Conservation (phyloP, 495 filamentous ascomycete genomes). For the Tuber aestivum region DNA sequence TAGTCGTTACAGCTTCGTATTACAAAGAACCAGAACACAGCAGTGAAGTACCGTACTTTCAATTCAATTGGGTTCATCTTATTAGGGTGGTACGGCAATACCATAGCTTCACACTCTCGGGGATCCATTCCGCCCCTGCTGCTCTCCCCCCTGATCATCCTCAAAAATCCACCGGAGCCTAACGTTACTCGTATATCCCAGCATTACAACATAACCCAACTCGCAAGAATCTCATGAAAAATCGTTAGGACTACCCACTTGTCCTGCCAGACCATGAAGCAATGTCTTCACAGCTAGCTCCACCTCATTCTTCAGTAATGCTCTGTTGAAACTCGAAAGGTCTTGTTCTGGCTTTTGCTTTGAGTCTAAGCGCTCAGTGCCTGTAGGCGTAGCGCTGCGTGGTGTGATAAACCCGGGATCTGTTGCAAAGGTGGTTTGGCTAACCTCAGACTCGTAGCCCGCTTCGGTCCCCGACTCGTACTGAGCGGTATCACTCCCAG, state of each 20-base stretch:
- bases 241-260: neutral
- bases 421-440: slow-evolving; percentile 1
- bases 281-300: neutral
- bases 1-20: neutral
- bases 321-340: neutral
- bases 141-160: neutral
- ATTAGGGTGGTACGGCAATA: neutral
- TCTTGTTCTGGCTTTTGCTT: neutral
- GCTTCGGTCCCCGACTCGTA: neutral
- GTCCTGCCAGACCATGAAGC: neutral
- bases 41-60: neutral
- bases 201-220: neutral
- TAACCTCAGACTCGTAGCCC: neutral
- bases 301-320: neutral
- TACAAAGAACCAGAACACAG: neutral
- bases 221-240: neutral
- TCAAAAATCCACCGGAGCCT: neutral
- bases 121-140: neutral
- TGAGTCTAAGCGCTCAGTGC: neutral
- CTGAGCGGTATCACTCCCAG: neutral
- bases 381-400: neutral
- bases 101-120: neutral
- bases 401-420: neutral
- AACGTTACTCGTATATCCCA: neutral
- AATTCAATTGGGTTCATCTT: neutral